A percentile compares a stretch with the other conserved stretches of the same genome.
Conservation (phyloP, 495 filamentous ascomycete species). For the Penicillium daleae region DNA sequence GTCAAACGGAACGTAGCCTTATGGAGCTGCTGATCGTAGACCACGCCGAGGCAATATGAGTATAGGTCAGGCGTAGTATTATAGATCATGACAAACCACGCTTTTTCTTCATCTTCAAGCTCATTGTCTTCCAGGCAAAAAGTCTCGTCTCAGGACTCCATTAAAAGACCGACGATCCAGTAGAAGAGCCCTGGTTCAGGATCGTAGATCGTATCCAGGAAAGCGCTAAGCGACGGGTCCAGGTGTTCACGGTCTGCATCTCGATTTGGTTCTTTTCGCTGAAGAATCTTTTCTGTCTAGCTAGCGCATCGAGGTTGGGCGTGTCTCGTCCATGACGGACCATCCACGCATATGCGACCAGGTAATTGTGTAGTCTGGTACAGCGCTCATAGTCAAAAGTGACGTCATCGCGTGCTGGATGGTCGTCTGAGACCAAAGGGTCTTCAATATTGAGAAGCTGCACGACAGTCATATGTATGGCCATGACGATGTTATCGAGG, state of each 20-base stretch:
- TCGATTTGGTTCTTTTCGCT: neutral
- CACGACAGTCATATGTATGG: too few relatives aligned
- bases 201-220: constrained; percentile 31
- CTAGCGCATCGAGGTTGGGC: constrained; percentile 23
- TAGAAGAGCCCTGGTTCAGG: constrained; percentile 28
- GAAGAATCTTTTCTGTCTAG: constrained; percentile 6
- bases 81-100: constrained; percentile 27
- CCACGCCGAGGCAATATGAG: constrained; percentile 21
- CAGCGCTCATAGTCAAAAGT: constrained; percentile 44
- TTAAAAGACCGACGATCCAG: constrained; percentile 21
- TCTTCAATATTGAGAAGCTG: constrained; percentile 25
- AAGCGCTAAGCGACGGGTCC: constrained; percentile 28
- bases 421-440: constrained; percentile 33
- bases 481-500: too few relatives aligned
- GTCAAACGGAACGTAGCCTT: constrained; percentile 20
- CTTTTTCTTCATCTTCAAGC: constrained; percentile 15
- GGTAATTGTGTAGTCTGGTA: constrained; percentile 47
- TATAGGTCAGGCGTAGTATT: constrained; percentile 11
- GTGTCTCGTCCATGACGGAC: constrained; percentile 21
- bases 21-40: constrained; percentile 27
- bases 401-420: constrained; percentile 32
- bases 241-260: constrained; percentile 26
- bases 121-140: constrained; percentile 21
- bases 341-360: constrained; percentile 41
- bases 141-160: constrained; percentile 13